These are phyloP conservation scores for Bacterosira constricta DNA, from an alignment of 108 stramenopile genomes.

Conservation along the genomic window DNA sequence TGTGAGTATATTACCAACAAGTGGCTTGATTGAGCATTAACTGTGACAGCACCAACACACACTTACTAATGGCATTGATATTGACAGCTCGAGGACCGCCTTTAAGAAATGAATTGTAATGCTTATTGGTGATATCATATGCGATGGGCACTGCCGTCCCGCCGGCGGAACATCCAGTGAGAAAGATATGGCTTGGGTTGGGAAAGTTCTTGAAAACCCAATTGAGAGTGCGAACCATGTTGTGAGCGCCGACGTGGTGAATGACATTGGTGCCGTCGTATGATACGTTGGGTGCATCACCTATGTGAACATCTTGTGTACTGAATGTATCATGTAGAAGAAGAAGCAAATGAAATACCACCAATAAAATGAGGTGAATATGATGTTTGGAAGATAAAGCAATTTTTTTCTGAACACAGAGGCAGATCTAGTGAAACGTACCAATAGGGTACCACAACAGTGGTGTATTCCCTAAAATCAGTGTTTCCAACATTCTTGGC, in stretches of 20 bases:
- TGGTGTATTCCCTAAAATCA: slow-evolving; percentile 55
- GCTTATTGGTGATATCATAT: slow-evolving; percentile 15
- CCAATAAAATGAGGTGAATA: neutral
- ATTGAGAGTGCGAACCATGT: neutral
- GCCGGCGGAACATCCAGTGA: slow-evolving; percentile 18
- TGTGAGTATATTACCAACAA: neutral
- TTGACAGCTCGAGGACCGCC: slow-evolving; percentile 28
- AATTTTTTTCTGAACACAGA: neutral
- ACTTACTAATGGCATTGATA: slow-evolving; percentile 29
- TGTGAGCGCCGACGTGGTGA: slow-evolving; percentile 7
- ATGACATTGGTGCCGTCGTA: slow-evolving; percentile 16
- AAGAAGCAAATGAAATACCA: no score
- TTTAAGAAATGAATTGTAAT: slow-evolving; percentile 36
- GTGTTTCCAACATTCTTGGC: slow-evolving; percentile 22
- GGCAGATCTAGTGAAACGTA: neutral
- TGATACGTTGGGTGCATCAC: slow-evolving; percentile 23
- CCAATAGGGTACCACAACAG: slow-evolving; percentile 60
- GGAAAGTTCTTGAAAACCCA: slow-evolving; percentile 13
- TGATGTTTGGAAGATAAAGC: neutral
- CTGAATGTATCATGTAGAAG: no score
- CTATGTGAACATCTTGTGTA: slow-evolving; percentile 59
- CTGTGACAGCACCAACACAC: no score
- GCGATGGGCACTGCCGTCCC: slow-evolving; percentile 8
- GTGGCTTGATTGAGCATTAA: no score
- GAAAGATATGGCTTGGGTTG: slow-evolving; percentile 1